phyloP scores from a whole-genome alignment of 2,329 filamentous ascomycete species.

The Alternaria viburni region DNA sequence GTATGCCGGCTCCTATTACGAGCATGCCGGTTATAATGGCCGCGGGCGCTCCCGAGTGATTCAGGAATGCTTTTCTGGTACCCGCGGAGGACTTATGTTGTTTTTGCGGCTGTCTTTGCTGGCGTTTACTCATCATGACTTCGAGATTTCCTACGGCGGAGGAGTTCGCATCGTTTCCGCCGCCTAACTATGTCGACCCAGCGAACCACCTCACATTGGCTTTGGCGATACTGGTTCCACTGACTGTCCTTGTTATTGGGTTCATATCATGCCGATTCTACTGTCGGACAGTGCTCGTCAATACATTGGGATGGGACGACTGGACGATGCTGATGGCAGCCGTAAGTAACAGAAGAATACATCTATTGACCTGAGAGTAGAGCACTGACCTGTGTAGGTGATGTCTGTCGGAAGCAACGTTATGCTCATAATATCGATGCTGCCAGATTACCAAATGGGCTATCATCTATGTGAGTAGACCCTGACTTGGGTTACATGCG shows the following conservation, averaged over 20 bases:
- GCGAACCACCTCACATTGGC: constrained; percentile 29
- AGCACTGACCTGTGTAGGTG: constrained; percentile 11
- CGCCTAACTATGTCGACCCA: constrained; percentile 40
- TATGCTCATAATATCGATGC: constrained; percentile 34
- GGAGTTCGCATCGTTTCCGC: constrained; percentile 34
- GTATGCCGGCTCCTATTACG: constrained; percentile 1
- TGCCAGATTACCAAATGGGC: constrained; percentile 34
- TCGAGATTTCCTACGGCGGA: constrained; percentile 33
- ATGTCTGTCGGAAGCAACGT: constrained; percentile 31
- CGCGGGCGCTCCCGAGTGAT: constrained; percentile 6
- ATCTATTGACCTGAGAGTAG: no score
- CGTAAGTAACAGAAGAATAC: constrained; percentile 12
- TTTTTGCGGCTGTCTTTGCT: not conserved
- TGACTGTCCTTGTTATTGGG: constrained; percentile 20
- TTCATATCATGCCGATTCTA: constrained; percentile 32
- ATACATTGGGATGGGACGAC: constrained; percentile 37
- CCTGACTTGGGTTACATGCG: not conserved
- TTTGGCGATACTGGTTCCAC: constrained; percentile 31
- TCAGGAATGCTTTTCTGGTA: constrained; percentile 5
- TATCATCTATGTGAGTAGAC: constrained; percentile 33
- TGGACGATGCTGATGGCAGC: constrained; percentile 36
- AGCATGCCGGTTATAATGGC: constrained; percentile 11
- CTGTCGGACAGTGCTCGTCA: constrained; percentile 32
- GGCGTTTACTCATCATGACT: constrained; percentile 21
- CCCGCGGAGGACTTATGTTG: not conserved